These are phyloP conservation scores for Ogataea pilisensis DNA, from an alignment of 805 yeast species.

Conservation along the genomic window DNA sequence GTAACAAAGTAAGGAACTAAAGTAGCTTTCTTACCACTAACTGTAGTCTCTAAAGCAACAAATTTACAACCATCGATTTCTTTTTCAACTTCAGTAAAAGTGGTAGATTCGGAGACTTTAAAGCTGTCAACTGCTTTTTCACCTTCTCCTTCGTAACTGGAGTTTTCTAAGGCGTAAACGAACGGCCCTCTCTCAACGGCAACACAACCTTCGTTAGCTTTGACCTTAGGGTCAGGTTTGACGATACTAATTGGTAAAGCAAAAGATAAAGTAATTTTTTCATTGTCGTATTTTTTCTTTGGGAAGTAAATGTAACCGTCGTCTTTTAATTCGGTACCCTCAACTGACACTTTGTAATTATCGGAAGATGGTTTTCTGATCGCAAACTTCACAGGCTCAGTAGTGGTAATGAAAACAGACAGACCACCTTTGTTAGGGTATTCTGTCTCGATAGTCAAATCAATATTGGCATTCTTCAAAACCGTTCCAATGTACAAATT, in stretches of 20 bases:
- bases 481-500: slow-evolving; percentile 17
- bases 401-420: slow-evolving; percentile 4
- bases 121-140: slow-evolving; percentile 9
- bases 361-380: slow-evolving; percentile 13
- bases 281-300: slow-evolving; percentile 6
- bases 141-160: slow-evolving; percentile 7
- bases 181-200: slow-evolving; percentile 23
- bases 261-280: slow-evolving; percentile 5
- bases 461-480: slow-evolving; percentile 1
- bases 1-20: slow-evolving; percentile 22
- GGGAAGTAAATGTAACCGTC: slow-evolving; percentile 14
- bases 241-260: slow-evolving; percentile 13
- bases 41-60: slow-evolving; percentile 7
- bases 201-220: slow-evolving; percentile 17
- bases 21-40: slow-evolving; percentile 5
- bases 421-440: slow-evolving; percentile 17
- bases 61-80: slow-evolving; percentile 7
- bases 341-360: slow-evolving; percentile 2
- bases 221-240: slow-evolving; percentile 15
- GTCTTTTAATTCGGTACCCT: background rate
- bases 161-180: slow-evolving; percentile 18
- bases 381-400: slow-evolving; percentile 8
- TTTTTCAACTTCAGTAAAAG: slow-evolving; percentile 3
- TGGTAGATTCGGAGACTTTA: slow-evolving; percentile 5
- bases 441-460: slow-evolving; percentile 7